Evolutionary conservation across 2,329 filamentous ascomycete species (phyloP), one percentile per base, ranked within the genome.

Genomic region (Ophiostoma quercus): DNA sequence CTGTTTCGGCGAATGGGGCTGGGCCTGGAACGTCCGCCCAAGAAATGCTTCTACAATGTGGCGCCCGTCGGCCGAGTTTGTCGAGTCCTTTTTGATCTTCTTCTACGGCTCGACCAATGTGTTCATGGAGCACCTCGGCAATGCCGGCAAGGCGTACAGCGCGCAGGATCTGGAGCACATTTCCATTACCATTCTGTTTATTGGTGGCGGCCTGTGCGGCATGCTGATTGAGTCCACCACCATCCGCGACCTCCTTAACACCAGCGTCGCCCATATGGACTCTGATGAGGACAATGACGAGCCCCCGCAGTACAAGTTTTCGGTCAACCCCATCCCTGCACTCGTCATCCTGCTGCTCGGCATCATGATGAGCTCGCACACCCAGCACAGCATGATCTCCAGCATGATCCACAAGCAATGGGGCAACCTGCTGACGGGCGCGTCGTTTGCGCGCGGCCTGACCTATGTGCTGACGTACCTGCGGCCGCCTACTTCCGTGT

Each of bases 391-490:
- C 71, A 92, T 92, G 89, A 85, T 93, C 66, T 94, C 92, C 11
- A 92, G 88, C 74, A 97, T 95, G 92, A 86, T 98, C 67, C 94
- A 98, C 80, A 90, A 90, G 77, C 94, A 97, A 79, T 98, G 94
- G 94, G 94, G 94, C 34, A 88, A 88, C 75, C 84, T 98, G 74
- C 85, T 98, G 68, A 85, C 92, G 66, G 92, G 90, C 34, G 94
- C 92, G 69, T 90, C 93, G 0, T 84, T 96, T 71, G 89, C 92
- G 32, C 88, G 94, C 66, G 88, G 84, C 1, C 80, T 92, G 70
- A 96, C 93, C 7, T 98, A 97, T 77, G 79, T 95, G 5, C 80
- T 94, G 57, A 80, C 92, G 71, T 98, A 90, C 78, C 81, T 97
- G 68, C 88, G 88, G 74, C 93, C 94, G 19, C 93, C 94, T 1